Evolutionary conservation across 2,329 filamentous ascomycete species (phyloP), one percentile per base, ranked within the genome.

Genomic region (Cercospora sesami): DNA sequence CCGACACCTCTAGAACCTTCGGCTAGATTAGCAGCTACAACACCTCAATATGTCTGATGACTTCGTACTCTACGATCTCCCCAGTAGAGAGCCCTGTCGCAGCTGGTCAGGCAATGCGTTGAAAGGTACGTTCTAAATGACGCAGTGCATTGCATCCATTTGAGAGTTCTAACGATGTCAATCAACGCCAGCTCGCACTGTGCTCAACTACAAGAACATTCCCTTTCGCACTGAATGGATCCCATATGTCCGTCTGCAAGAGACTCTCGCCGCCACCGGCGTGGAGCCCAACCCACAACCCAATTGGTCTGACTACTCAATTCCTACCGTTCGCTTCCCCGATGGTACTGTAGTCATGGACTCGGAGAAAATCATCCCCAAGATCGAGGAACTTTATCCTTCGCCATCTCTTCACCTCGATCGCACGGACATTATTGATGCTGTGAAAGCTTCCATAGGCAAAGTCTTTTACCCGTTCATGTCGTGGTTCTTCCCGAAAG

Each of bases 201-300:
- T 45, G 21, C 53, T 67, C 39, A 67, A 63, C 28, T 67, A 67
- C 53, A 67, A 67, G 42, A 63, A 67, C 5, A 63, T 67, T 10
- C 51, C 60, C 8, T 67, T 63, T 39, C 60, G 55, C 60, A 67
- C 65, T 4, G 60, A 67, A 55, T 67, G 60, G 65, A 31, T 67
- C 33, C 65, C 65, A 26, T 67, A 67, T 36, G 30, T 55, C 14
- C 60, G 60, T 53, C 55, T 67, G 16, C 60, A 63, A 57, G 60
- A 67, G 48, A 67, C 65, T n/a, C 51, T 67, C 33, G 55, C 26
- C n/a, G 55, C 53, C 1, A 67, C 65, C 5, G 65, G 65, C 14
- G 60, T 67, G n/a, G 18, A 28, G 5, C 60, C 60, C 3, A 45
- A 63, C 26, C 60, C 65, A 5, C 48, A 42, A 28, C 33, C 48